Base-by-base conservation (phyloP, 805 yeast genomes). In the Metschnikowia similis region DNA sequence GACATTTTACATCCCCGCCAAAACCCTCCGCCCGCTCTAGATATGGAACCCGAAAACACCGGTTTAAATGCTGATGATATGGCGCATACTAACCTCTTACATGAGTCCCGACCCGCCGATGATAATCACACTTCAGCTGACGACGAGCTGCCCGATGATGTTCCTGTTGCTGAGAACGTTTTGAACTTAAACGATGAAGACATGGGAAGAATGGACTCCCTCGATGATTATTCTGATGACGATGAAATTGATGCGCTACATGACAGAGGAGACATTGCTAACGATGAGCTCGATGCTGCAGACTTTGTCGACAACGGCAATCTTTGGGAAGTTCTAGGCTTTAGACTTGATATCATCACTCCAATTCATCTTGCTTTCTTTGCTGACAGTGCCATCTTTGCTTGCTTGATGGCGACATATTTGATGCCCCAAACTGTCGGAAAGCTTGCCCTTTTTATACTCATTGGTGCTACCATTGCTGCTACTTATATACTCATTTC, bases 341-440 rank as follows among this genome's bases (percentile, higher is more conserved):
- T 72, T 39, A 61, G 60, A 34, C 58, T 72, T 32, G 66, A 69
- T 43, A 35, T 72, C 17, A 49, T 58, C n/a, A 66, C 74, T 10
- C 77, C 77, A 2, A 47, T 73, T 21, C 56, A 66, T 35, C 52
- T 72, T 26, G 63, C 67, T 66, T 32, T 66, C 2, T 31, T 70
- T 28, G 66, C 69, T 41, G 69, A 71, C 49, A 34, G 59, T 9
- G 55, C 67, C 16, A 64, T 71, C 29, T 60, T 72, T 1, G 57
- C 66, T 2, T 76, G 75, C 50, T 58, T 79, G 35, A 64, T 74
- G 30, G 40, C 70, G 11, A 66, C 77, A 0, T 81, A 79, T 56
- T 64, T 76, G 14, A 52, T 79, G 2, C 85, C 86, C 9, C 74
- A 79, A 6, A 56, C 73, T 39, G 41, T 77, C 3, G 85, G 85